phyloP scores from a whole-genome alignment of 352 stramenopile genomes.

The Globisporangium nodosum region DNA sequence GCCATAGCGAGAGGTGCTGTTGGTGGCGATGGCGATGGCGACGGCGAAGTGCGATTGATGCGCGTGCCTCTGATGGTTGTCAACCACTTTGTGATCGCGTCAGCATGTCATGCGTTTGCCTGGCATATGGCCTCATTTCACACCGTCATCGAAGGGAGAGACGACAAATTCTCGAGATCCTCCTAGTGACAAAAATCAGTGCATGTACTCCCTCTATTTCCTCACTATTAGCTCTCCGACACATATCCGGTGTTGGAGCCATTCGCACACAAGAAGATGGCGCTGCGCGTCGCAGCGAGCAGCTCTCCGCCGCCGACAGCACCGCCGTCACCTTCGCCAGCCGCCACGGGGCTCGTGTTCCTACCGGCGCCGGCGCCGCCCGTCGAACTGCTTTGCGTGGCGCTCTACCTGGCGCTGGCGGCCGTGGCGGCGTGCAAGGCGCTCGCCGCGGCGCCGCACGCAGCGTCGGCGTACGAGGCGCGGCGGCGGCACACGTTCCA shows the following conservation, averaged over 20 bases:
- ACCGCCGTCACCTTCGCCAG: background rate
- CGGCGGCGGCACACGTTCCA: conserved; percentile 66
- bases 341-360: conserved; percentile 35
- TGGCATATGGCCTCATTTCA: too few relatives aligned
- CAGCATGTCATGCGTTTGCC: too few relatives aligned
- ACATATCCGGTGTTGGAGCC: too few relatives aligned
- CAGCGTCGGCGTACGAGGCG: conserved; percentile 25
- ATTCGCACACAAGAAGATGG: too few relatives aligned
- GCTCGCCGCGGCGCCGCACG: conserved; percentile 22
- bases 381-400: conserved; percentile 49
- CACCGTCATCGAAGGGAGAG: background rate
- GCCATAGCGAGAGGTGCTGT: conserved; percentile 9
- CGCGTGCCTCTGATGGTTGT: background rate
- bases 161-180: background rate
- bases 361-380: conserved; percentile 40
- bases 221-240: background rate
- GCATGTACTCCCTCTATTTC: background rate
- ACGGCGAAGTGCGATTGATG: background rate
- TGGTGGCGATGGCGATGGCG: conserved; percentile 12
- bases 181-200: too few relatives aligned
- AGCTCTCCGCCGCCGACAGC: too few relatives aligned
- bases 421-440: conserved; percentile 45
- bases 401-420: conserved; percentile 53
- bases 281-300: too few relatives aligned
- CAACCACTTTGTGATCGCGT: background rate